Evolutionary conservation across 176 grass and related monocot species (phyloP).

Genomic region (Pontederia paniculata): DNA sequence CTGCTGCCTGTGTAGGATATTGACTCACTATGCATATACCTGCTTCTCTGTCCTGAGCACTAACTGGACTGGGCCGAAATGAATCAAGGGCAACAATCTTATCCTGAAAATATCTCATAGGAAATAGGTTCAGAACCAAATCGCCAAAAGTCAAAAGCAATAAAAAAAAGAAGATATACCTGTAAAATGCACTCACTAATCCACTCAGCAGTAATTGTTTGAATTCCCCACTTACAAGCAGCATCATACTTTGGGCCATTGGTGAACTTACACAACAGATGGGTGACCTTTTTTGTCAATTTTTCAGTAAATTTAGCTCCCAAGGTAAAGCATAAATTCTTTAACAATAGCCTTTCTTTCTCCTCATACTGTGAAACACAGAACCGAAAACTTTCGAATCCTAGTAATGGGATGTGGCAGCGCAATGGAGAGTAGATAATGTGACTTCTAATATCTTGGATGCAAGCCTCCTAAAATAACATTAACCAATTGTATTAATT

Average conservation of each 20-base stretch:
- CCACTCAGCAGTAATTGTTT: slow-evolving; percentile 64
- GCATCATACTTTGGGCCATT: slow-evolving; percentile 60
- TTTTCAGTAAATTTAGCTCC: slow-evolving; percentile 67
- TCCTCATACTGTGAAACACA: slow-evolving; percentile 64
- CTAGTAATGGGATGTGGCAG: slow-evolving; percentile 61
- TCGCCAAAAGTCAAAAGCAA: background rate
- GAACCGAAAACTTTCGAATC: slow-evolving; percentile 48
- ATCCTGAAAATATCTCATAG: slow-evolving; percentile 33
- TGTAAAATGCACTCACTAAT: slow-evolving; percentile 69
- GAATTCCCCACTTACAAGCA: slow-evolving; percentile 40
- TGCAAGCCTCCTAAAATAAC: slow-evolving; percentile 48
- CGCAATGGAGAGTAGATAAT: slow-evolving; percentile 81
- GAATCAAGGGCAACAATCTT: slow-evolving; percentile 44
- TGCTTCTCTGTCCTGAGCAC: slow-evolving; percentile 52
- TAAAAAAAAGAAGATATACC: slow-evolving; percentile 22
- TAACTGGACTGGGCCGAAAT: slow-evolving; percentile 49
- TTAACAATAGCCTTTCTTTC: slow-evolving; percentile 63
- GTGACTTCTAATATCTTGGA: slow-evolving; percentile 77
- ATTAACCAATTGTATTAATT: too few relatives aligned
- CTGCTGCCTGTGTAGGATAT: slow-evolving; percentile 47
- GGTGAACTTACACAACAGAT: slow-evolving; percentile 77
- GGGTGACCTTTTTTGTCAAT: slow-evolving; percentile 44
- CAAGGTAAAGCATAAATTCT: slow-evolving; percentile 66
- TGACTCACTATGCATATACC: slow-evolving; percentile 51
- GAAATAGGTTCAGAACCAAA: slow-evolving; percentile 1